Evolutionary conservation across 2,329 filamentous ascomycete genomes (phyloP).

Genomic region (Fusarium tricinctum): DNA sequence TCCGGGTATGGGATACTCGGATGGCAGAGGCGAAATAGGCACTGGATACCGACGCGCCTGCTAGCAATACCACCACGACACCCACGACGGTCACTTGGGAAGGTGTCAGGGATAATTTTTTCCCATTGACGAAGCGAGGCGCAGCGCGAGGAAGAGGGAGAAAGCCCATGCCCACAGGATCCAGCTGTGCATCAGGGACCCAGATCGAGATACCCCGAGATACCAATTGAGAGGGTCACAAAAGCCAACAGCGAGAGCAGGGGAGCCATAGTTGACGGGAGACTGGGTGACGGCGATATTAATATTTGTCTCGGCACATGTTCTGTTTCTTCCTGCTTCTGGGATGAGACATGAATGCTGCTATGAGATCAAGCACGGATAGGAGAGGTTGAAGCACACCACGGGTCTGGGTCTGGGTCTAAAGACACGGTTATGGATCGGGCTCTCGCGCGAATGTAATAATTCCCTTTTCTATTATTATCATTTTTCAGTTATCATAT

Average conservation of each 20-base stretch:
- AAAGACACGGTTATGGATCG: conserved; percentile 44
- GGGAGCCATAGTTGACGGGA: conserved; percentile 37
- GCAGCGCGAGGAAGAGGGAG: conserved; percentile 35
- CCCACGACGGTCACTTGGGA: conserved; percentile 35
- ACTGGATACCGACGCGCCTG: conserved; percentile 44
- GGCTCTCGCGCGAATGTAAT: conserved; percentile 64
- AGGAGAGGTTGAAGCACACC: conserved; percentile 48
- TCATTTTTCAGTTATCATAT: conserved; percentile 50
- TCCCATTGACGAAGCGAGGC: conserved; percentile 28
- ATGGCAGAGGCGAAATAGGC: conserved; percentile 33
- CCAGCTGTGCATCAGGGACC: conserved; percentile 42
- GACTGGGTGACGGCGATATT: conserved; percentile 41
- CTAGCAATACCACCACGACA: conserved; percentile 39
- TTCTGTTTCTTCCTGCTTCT: conserved; percentile 31
- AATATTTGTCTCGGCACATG: conserved; percentile 46
- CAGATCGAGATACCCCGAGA: conserved; percentile 49
- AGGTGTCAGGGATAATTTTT: conserved; percentile 27
- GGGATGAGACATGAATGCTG: conserved; percentile 32
- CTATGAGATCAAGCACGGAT: conserved; percentile 35
- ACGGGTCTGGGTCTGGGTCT: conserved; percentile 48
- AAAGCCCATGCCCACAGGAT: conserved; percentile 36
- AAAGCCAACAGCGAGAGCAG: conserved; percentile 42
- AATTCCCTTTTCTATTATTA: conserved; percentile 59
- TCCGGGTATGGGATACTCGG: conserved; percentile 38
- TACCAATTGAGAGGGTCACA: conserved; percentile 46